These are phyloP conservation scores for Phytopythium delawarense DNA, from an alignment of 352 stramenopile species.

Conservation along the genomic window DNA sequence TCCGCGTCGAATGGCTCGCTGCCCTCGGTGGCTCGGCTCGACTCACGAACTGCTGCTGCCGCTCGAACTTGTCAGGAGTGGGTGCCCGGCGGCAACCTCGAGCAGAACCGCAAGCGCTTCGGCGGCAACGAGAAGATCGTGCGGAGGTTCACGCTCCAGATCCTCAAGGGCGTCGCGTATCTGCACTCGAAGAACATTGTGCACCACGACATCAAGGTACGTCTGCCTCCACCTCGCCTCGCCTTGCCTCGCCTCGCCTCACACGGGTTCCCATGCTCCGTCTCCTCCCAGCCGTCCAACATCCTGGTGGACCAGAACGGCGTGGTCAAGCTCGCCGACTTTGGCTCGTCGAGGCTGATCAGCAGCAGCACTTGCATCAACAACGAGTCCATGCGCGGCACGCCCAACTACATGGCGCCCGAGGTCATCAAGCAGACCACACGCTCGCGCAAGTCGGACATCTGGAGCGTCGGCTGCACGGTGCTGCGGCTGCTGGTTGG, in stretches of 20 bases:
- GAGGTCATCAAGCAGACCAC: slow-evolving; percentile 85
- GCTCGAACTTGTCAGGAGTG: slow-evolving; percentile 47
- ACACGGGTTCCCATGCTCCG: too few species aligned
- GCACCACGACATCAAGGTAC: slow-evolving; percentile 81
- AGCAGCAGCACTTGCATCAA: slow-evolving; percentile 48
- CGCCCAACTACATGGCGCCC: slow-evolving; percentile 86
- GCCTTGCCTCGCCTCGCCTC: too few species aligned
- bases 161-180: slow-evolving; percentile 88
- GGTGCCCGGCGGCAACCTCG: slow-evolving; percentile 81
- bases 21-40: neutral
- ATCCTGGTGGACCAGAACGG: slow-evolving; percentile 94
- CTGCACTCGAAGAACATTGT: slow-evolving; percentile 73
- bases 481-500: slow-evolving; percentile 76
- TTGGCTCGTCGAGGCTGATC: slow-evolving; percentile 85
- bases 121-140: slow-evolving; percentile 69
- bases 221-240: too few species aligned
- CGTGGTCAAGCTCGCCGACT: slow-evolving; percentile 93
- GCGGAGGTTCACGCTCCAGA: slow-evolving; percentile 72
- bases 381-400: slow-evolving; percentile 66
- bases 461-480: slow-evolving; percentile 81
- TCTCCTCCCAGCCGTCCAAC: slow-evolving; percentile 65
- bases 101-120: slow-evolving; percentile 80
- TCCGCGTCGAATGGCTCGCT: neutral
- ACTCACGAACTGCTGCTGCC: neutral
- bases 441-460: slow-evolving; percentile 72